Conservation (phyloP, 2,329 filamentous ascomycete genomes). For the Colletotrichum coccodes region DNA sequence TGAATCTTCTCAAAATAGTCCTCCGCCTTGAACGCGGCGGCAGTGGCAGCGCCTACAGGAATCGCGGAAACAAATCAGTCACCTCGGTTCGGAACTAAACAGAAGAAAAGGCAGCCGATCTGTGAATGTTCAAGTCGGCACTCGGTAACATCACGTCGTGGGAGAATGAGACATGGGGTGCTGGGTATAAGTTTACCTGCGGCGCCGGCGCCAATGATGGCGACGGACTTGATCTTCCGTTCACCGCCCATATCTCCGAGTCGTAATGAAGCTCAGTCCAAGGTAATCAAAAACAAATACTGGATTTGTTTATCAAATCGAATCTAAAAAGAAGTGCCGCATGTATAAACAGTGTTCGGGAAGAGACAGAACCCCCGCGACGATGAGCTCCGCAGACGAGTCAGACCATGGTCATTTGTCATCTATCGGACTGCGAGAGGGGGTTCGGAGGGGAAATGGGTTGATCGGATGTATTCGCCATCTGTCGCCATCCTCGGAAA, state of each 20-base stretch:
- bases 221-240: conserved; percentile 48
- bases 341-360: background rate
- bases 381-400: background rate
- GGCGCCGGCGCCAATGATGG: conserved; percentile 55
- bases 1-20: conserved; percentile 52
- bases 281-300: too few relatives aligned
- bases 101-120: too few relatives aligned
- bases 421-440: conserved; percentile 5
- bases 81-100: background rate
- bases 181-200: conserved; percentile 42
- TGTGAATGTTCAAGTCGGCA: background rate
- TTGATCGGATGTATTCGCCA: conserved; percentile 28
- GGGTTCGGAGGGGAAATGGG: background rate
- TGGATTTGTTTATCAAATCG: background rate
- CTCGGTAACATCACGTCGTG: too few relatives aligned
- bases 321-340: background rate
- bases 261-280: background rate
- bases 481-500: conserved; percentile 31
- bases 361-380: background rate
- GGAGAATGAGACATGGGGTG: too few relatives aligned
- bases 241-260: conserved; percentile 33
- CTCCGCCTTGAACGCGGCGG: conserved; percentile 57
- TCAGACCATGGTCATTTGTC: conserved; percentile 17
- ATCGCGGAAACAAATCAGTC: background rate
- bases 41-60: conserved; percentile 54